Base-by-base conservation (phyloP, 2,329 filamentous ascomycete genomes). In the Cordyceps pruinosa region DNA sequence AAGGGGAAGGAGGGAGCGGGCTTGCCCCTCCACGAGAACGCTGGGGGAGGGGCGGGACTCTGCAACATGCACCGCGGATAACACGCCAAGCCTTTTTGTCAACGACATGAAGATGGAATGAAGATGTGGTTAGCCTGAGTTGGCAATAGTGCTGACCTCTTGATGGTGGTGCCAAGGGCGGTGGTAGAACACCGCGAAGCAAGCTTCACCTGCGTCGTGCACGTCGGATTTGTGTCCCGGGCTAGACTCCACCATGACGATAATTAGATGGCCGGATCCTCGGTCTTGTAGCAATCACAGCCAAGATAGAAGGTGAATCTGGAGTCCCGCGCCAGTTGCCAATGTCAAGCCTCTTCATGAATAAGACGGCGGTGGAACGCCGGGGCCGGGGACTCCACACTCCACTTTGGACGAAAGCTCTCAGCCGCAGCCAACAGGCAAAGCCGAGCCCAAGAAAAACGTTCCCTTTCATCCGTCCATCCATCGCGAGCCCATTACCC, bases 281-380 rank as follows among this genome's bases (percentile, higher is more conserved):
- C 4, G 2, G 2, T 1, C 17, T 9, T 21, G 5, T 19, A 21
- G 17, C 21, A 21, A 46, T 46, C n/a, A n/a, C n/a, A n/a, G n/a
- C n/a, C n/a, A n/a, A n/a, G n/a, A n/a, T n/a, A n/a, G n/a, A n/a
- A n/a, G n/a, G n/a, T n/a, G n/a, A n/a, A n/a, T n/a, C n/a, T n/a
- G n/a, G n/a, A n/a, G n/a, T n/a, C n/a, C n/a, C 17, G 17, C 26
- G 28, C 30, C n/a, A 17, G 6, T 32, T 41, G 39, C 39, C 39
- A 41, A 19, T 41, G 12, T 19, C n/a, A n/a, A n/a, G n/a, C n/a
- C n/a, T n/a, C n/a, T n/a, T 32, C 28, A 32, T 10, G 41, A 17
- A 8, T 26, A 17, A 23, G 51, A 34, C 44, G 52, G 52, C 32
- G 44, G 52, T 56, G 42, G 34, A 56, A 56, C 19, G 13, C 52